Evolutionary conservation across 2,329 filamentous ascomycete genomes (phyloP), one percentile per base, ranked within the genome.

Genomic region (Diatrype stigma): DNA sequence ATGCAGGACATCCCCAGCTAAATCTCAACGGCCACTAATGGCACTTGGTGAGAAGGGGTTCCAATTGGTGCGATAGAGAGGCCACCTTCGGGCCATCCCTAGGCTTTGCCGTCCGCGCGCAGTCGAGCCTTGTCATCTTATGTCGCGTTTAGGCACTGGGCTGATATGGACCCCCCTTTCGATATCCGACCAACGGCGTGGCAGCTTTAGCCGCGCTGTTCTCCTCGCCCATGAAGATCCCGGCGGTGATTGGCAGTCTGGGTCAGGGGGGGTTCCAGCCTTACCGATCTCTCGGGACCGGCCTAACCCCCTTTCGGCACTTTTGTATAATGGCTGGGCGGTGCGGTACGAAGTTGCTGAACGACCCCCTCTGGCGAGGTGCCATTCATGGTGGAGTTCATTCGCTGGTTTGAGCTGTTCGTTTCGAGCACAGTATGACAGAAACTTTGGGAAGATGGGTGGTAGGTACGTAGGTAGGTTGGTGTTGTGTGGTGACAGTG

Each of bases 1-100:
- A 42, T 17, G 47, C 42, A 48, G 48, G 19, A 22, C n/a, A 47
- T 55, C 19, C 7, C 40, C 5, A 10, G 26, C 26, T 30, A 30
- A 16, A 44, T 17, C 22, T 17, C 21, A 12, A 44, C 40, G 3
- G 37, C 37, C 11, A 12, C 6, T 12, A 40, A 21, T 40, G 37
- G 17, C 26, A 12, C 5, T 17, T 40, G 37, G 16, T 40, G 10
- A 40, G 26, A 40, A 40, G 4, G 12, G 12, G 19, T 1, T 40
- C 37, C 12, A 40, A 40, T 40, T 22, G 22, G 22, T 7, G 17
- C 22, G 7, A 7, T 16, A 1, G 22, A 19, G 14, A 16, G n/a
- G 21, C 40, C n/a, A 17, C 22, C 23, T 4, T 28, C 42, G 34
- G 47, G 12, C 6, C 21, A 14, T 42, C 46, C 35, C n/a, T 28